Percentiles rank a stretch among this genome's conserved stretches.
phyloP scores from a whole-genome alignment of 495 filamentous ascomycete species.

The Penicillium canescens region DNA sequence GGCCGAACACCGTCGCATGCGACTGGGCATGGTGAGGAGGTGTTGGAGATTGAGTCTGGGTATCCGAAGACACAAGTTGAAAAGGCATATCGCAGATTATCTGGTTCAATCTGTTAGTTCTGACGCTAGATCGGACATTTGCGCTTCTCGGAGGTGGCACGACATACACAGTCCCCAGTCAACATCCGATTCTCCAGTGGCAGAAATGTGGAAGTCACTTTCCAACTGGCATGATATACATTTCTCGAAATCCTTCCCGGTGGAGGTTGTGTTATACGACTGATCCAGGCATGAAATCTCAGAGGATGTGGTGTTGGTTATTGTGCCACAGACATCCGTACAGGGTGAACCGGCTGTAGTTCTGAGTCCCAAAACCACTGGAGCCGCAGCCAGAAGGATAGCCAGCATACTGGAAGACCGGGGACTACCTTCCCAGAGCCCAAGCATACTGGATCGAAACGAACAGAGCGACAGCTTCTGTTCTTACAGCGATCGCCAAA shows the following conservation, averaged over 20 bases:
- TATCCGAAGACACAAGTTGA: conserved; percentile 47
- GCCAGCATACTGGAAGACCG: conserved; percentile 9
- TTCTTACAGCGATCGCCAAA: conserved; percentile 8
- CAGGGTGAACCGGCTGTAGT: conserved; percentile 55
- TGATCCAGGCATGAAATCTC: conserved; percentile 59
- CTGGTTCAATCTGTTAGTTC: conserved; percentile 25
- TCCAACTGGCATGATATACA: conserved; percentile 60
- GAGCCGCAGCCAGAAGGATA: conserved; percentile 10
- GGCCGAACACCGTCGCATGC: conserved; percentile 37
- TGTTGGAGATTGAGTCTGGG: conserved; percentile 34
- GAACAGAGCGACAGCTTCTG: conserved; percentile 6
- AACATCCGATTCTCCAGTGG: conserved; percentile 53
- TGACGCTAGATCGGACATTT: background rate
- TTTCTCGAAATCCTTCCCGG: conserved; percentile 53
- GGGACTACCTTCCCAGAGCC: conserved; percentile 6
- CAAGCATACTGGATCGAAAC: conserved; percentile 15
- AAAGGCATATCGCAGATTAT: conserved; percentile 51
- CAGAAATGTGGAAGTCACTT: conserved; percentile 50
- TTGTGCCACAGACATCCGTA: conserved; percentile 45
- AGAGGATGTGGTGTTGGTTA: conserved; percentile 44
- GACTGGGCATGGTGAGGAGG: conserved; percentile 44
- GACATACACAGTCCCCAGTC: conserved; percentile 62
- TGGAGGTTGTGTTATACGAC: conserved; percentile 40
- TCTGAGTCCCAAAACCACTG: conserved; percentile 25
- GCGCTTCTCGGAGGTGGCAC: background rate